Evolutionary conservation across 768 basidiomycete genomes (phyloP), one percentile per base, ranked within the genome.

Genomic region (Boletus rubropictus): DNA sequence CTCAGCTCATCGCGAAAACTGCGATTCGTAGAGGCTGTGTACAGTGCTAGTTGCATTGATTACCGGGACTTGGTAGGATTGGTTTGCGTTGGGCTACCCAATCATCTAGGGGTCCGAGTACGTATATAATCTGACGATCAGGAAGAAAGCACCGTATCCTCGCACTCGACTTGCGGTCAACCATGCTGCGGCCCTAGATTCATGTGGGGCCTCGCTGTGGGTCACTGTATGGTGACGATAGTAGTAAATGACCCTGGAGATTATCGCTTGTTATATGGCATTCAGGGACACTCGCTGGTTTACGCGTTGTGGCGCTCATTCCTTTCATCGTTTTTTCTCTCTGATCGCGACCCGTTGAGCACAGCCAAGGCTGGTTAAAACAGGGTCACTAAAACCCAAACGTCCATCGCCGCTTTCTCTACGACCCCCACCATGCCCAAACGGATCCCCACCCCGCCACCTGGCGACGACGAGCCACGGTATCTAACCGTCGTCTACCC

Each of bases 401-500:
- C 29, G 29, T 1, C n/a, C n/a, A 8, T 10, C 24, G 8, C 11
- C 29, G 20, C 53, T 25, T 11, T 32, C 41, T 37, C 24, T 9
- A 9, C 42, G 8, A 50, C 34, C 1, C 38, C 50, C 48, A 59
- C 31, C 55, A 61, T 75, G 75, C 69, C 69, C 1, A 73, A 74
- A 54, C 73, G 75, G 12, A 44, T 60, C 4, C 48, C 56, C 33
- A 74, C 75, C 3, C 75, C 73, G 1, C 71, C 70, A 8, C 72
- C 72, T 9, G 56, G 55, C 7, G 68, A 73, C 28, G 74, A 76
- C 28, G 76, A 73, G 40, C 73, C 74, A 0, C 57, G 63, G 31
- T 76, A 72, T 50, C 58, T 77, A 6, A 68, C 71, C n/a, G 69
- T 77, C 52, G 68, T 72, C 1, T 50, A 69, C 32, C 76, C 75